Conservation (phyloP, 805 yeast genomes). For the Metschnikowia corniflorae region DNA sequence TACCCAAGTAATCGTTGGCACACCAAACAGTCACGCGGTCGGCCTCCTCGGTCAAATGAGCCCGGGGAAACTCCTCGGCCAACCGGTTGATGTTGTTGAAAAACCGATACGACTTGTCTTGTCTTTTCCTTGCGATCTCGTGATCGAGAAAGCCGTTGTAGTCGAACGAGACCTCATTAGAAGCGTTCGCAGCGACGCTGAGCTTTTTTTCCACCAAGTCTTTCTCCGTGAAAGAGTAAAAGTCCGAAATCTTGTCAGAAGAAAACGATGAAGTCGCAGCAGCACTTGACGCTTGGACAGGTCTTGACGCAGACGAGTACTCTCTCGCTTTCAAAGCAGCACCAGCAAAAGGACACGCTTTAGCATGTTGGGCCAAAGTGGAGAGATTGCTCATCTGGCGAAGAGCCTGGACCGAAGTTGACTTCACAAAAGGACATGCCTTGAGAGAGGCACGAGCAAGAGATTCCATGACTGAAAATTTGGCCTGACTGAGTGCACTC, state of each 20-base stretch:
- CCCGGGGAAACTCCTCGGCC: slow-evolving; percentile 89
- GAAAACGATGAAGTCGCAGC: slow-evolving; percentile 29
- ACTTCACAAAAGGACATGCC: slow-evolving; percentile 80
- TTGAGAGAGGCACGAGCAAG: slow-evolving; percentile 70
- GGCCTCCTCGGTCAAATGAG: slow-evolving; percentile 70
- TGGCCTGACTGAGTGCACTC: too few relatives aligned
- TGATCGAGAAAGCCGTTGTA: slow-evolving; percentile 64
- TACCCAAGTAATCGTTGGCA: slow-evolving; percentile 94
- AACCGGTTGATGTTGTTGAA: slow-evolving; percentile 96
- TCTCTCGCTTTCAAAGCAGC: slow-evolving; percentile 56
- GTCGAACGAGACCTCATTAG: slow-evolving; percentile 59
- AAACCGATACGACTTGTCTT: slow-evolving; percentile 89
- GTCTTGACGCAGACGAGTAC: slow-evolving; percentile 47
- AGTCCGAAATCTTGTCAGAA: slow-evolving; percentile 26
- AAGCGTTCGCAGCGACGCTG: slow-evolving; percentile 25
- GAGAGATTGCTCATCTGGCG: slow-evolving; percentile 49
- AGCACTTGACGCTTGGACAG: slow-evolving; percentile 45
- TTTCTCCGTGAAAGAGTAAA: slow-evolving; percentile 30
- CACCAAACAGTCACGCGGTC: slow-evolving; percentile 99
- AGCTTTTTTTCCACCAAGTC: slow-evolving; percentile 24
- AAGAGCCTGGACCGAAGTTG: slow-evolving; percentile 56
- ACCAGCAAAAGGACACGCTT: slow-evolving; percentile 88
- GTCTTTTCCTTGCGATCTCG: slow-evolving; percentile 70
- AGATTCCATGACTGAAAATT: slow-evolving; percentile 58
- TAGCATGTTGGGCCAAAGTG: slow-evolving; percentile 53